Conservation (phyloP, 2,329 filamentous ascomycete genomes). For the Fusarium sp. region DNA sequence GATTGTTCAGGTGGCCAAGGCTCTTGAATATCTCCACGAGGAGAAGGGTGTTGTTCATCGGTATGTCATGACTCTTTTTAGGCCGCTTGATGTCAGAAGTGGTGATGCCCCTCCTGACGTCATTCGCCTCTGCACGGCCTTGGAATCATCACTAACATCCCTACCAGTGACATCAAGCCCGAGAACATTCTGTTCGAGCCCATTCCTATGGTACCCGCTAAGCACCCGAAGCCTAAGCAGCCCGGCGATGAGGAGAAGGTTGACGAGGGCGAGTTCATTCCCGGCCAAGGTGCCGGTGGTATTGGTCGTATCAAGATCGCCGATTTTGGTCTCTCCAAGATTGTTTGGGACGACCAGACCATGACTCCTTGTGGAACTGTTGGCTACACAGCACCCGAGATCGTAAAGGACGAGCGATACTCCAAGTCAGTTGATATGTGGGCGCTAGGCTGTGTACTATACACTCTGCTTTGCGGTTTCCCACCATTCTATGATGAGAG, state of each 20-base stretch:
- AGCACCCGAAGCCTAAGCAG: conserved; percentile 79
- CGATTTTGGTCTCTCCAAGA: conserved; percentile 96
- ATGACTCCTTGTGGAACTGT: conserved; percentile 99
- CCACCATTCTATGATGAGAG: conserved; percentile 99
- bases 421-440: conserved; percentile 99
- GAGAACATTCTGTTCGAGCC: conserved; percentile 96
- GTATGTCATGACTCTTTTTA: conserved; percentile 61
- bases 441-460: conserved; percentile 95
- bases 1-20: conserved; percentile 93
- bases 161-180: conserved; percentile 89
- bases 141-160: conserved; percentile 32
- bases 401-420: conserved; percentile 98
- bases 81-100: neutral
- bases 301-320: conserved; percentile 98
- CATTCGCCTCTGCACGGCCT: conserved; percentile 35
- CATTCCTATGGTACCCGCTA: conserved; percentile 81
- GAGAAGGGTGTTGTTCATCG: conserved; percentile 96
- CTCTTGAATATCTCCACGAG: conserved; percentile 92
- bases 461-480: conserved; percentile 96
- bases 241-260: conserved; percentile 97
- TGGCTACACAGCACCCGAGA: conserved; percentile 97
- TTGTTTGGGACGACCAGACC: conserved; percentile 97
- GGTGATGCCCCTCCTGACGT: conserved; percentile 44
- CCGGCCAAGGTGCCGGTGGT: conserved; percentile 82
- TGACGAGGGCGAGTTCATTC: conserved; percentile 93